phyloP scores from a whole-genome alignment of 306 rosid genomes.

The Prunus fruticosa region DNA sequence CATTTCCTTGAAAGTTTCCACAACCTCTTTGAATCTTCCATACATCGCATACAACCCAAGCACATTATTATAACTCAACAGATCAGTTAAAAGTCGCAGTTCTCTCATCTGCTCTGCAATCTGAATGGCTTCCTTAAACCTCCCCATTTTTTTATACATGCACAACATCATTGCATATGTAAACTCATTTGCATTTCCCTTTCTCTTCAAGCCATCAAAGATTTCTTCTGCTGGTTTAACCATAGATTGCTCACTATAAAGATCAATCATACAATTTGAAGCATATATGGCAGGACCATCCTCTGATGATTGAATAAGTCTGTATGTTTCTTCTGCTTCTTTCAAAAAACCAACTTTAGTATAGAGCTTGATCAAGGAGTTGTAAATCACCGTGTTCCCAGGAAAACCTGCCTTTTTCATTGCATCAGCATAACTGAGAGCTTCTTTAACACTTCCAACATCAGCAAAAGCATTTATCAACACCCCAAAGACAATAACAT shows the following conservation, averaged over 20 bases:
- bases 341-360: conserved; percentile 73
- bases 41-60: conserved; percentile 60
- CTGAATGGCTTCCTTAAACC: conserved; percentile 52
- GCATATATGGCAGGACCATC: conserved; percentile 62
- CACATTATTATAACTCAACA: conserved; percentile 68
- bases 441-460: conserved; percentile 59
- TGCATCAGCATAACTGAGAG: conserved; percentile 46
- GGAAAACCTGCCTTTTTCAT: conserved; percentile 59
- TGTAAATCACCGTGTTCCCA: conserved; percentile 50
- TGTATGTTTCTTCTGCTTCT: conserved; percentile 74
- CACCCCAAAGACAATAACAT: conserved; percentile 63
- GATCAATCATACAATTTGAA: conserved; percentile 87
- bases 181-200: conserved; percentile 66
- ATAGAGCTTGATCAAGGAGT: conserved; percentile 74
- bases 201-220: conserved; percentile 53
- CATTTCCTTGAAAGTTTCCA: conserved; percentile 59
- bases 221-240: conserved; percentile 60
- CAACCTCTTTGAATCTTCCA: conserved; percentile 58
- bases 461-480: conserved; percentile 77
- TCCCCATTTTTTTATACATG: conserved; percentile 75
- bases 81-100: conserved; percentile 40
- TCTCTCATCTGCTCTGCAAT: conserved; percentile 65
- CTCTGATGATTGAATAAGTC: conserved; percentile 44
- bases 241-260: conserved; percentile 66
- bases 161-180: conserved; percentile 85